Conservation (phyloP, 495 filamentous ascomycete species). For the Apiosordaria backusii region DNA sequence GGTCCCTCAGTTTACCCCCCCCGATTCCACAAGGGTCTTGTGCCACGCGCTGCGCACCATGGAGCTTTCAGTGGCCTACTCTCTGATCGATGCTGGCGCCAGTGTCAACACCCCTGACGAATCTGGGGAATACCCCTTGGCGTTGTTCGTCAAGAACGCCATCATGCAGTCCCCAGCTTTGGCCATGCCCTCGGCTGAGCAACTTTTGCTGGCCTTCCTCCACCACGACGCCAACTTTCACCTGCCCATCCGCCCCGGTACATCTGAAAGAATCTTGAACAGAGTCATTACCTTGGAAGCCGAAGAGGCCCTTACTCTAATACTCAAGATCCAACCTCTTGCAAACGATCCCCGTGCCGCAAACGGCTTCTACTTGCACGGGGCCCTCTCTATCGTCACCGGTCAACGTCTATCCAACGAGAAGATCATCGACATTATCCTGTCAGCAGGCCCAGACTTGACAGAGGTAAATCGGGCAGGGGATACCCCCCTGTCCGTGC, state of each 20-base stretch:
- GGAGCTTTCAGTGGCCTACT: slow-evolving; percentile 16
- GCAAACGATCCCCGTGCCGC: slow-evolving; percentile 12
- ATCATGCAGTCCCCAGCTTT: slow-evolving; percentile 3
- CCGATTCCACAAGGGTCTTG: slow-evolving; percentile 15
- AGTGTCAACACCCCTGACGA: slow-evolving; percentile 17
- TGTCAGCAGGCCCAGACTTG: slow-evolving; percentile 13
- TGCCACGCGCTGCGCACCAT: slow-evolving; percentile 10
- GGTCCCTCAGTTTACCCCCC: slow-evolving; percentile 8
- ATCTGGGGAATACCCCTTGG: slow-evolving; percentile 12
- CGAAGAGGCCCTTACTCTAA: slow-evolving; percentile 10
- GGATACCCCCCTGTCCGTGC: slow-evolving; percentile 22
- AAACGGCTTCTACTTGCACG: slow-evolving; percentile 21
- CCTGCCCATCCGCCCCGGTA: background rate
- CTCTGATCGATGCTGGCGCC: slow-evolving; percentile 17
- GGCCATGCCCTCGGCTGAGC: background rate
- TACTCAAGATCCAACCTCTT: slow-evolving; percentile 19
- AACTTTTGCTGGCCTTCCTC: slow-evolving; percentile 19
- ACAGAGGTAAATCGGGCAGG: slow-evolving; percentile 17
- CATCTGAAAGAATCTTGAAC: slow-evolving; percentile 16
- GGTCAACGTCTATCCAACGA: slow-evolving; percentile 15
- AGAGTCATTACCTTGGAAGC: slow-evolving; percentile 10
- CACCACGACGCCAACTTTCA: slow-evolving; percentile 22
- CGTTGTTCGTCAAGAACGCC: slow-evolving; percentile 11
- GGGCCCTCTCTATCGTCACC: slow-evolving; percentile 11
- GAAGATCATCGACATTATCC: slow-evolving; percentile 17